Conservation (phyloP, 306 rosid species). For the Casuarina equisetifolia region DNA sequence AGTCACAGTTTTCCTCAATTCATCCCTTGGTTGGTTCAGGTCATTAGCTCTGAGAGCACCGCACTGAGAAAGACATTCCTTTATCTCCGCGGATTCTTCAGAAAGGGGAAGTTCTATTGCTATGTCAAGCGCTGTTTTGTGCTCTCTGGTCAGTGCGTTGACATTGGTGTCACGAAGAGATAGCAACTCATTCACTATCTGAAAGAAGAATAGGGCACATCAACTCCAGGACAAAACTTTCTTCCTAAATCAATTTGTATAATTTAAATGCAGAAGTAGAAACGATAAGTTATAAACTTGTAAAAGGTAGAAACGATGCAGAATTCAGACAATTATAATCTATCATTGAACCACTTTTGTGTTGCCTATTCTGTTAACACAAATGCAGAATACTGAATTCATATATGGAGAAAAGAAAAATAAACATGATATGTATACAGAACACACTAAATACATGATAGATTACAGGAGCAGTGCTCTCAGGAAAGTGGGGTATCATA, state of each 20-base stretch:
- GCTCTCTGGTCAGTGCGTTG: constrained; percentile 90
- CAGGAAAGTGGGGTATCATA: too few species aligned
- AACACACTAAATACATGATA: not conserved
- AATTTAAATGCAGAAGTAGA: not conserved
- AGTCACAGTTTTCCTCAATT: constrained; percentile 90
- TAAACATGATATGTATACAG: not conserved
- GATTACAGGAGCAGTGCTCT: not conserved
- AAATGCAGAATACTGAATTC: not conserved
- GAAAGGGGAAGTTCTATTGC: constrained; percentile 89
- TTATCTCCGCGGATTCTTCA: constrained; percentile 78
- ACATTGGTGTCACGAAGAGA: constrained; percentile 87
- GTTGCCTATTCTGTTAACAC: not conserved
- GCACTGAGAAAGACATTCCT: constrained; percentile 52
- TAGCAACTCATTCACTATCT: constrained; percentile 86
- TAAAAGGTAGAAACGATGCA: not conserved
- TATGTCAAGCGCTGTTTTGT: constrained; percentile 96
- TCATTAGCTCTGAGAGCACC: constrained; percentile 96
- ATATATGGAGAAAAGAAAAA: constrained; percentile 6
- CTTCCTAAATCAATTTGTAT: not conserved
- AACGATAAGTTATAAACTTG: not conserved
- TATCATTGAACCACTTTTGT: not conserved
- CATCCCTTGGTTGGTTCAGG: constrained; percentile 98
- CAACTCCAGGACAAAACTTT: constrained; percentile 7
- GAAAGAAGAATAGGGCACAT: constrained; percentile 36
- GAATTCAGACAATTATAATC: not conserved